Evolutionary conservation across 2,329 filamentous ascomycete species (phyloP), one percentile per base, ranked within the genome.

Genomic region (Arthrinium phaeospermum): DNA sequence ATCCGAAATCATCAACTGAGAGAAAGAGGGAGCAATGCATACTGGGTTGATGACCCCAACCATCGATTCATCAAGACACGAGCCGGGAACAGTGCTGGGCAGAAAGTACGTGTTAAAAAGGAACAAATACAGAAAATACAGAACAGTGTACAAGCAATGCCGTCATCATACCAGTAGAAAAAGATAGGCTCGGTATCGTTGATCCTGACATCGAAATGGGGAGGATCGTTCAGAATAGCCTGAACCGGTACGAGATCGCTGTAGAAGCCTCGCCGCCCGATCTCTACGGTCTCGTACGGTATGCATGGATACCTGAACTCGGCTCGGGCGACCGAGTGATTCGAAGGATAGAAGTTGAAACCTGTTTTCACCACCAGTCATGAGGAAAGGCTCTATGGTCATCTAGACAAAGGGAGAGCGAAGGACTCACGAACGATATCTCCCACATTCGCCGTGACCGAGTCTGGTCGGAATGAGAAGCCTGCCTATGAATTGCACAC

Each of bases 281-380:
- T 64, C 22, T 64, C 57, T 19, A 64, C 57, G 57, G 57, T 64
- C 34, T 64, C 57, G n/a, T 64, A 64, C 12, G 57, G 34, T 41
- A 41, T 41, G 22, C 57, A 64, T 41, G 57, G 57, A 14, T 64
- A 64, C 34, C 34, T n/a, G 57, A 64, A 64, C 57, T 64, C 57
- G 34, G 57, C 57, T 12, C 57, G 30, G 57, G 57, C 57, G 19
- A 64, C 67, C 16, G 41, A 68, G 16, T 68, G 41, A 8, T 68
- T 68, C 22, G 44, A 47, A 19, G 67, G 41, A 27, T 68, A 68
- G 13, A 68, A 68, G 67, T 68, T 68, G 24, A 68, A 68, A 12
- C 46, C 67, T 68, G 13, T n/a, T 16, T 13, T 6, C 8, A n/a
- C 19, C 8, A n/a, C 19, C 30, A 37, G 14, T 2, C 3, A 64